phyloP scores from a whole-genome alignment of 2,329 filamentous ascomycete genomes.

The Stachybotrys elegans region DNA sequence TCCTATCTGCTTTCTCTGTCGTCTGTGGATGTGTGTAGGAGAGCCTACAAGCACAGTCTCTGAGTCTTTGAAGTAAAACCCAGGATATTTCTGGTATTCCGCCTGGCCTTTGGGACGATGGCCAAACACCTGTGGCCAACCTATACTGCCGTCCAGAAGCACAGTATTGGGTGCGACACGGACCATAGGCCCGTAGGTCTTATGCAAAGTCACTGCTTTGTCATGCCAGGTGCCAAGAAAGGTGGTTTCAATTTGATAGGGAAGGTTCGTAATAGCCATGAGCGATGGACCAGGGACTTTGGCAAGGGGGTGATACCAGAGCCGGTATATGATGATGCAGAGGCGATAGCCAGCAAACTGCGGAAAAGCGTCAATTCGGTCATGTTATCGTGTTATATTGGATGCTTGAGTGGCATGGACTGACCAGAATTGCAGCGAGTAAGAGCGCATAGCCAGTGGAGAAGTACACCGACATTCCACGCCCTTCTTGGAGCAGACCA shows the following conservation, averaged over 20 bases:
- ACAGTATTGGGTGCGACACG: constrained; percentile 36
- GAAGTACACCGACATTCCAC: no score
- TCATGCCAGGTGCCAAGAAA: constrained; percentile 14
- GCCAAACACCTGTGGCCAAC: constrained; percentile 28
- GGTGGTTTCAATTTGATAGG: constrained; percentile 12
- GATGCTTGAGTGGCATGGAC: no score
- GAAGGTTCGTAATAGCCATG: constrained; percentile 13
- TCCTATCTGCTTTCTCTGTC: constrained; percentile 17
- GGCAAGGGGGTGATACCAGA: constrained; percentile 24
- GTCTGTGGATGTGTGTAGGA: constrained; percentile 11
- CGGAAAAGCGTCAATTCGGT: no score
- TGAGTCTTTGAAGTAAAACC: constrained; percentile 6
- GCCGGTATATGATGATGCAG: constrained; percentile 11
- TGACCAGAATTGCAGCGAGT: no score
- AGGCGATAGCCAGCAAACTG: no score
- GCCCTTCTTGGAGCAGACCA: no score
- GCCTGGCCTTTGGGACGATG: constrained; percentile 13
- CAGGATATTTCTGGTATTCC: constrained; percentile 9
- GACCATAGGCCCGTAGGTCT: constrained; percentile 28
- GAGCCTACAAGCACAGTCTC: constrained; percentile 12
- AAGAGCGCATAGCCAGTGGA: no score
- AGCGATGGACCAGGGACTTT: constrained; percentile 21
- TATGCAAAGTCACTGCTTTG: constrained; percentile 14
- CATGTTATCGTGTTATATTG: no score
- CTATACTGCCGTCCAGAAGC: constrained; percentile 23